phyloP scores from a whole-genome alignment of 441 rosid genomes.

The Eutrema salsugineum region DNA sequence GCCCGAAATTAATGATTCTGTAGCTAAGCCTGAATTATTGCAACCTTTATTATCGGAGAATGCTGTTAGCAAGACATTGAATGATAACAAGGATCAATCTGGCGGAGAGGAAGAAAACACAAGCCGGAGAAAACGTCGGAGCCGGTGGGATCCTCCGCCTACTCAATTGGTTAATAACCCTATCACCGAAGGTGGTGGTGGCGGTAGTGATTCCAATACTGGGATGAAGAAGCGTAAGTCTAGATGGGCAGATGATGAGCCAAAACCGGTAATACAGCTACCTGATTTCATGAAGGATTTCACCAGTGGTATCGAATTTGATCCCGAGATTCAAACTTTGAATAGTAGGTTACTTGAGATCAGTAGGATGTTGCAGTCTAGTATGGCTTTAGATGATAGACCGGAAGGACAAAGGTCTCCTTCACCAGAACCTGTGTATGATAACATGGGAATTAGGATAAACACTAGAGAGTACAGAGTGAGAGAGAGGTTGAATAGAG shows the following conservation, averaged over 20 bases:
- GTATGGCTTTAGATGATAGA: conserved; percentile 77
- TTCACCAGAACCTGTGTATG: conserved; percentile 93
- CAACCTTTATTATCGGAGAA: conserved; percentile 56
- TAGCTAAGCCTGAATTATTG: conserved; percentile 19
- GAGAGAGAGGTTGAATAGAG: conserved; percentile 76
- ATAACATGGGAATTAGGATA: conserved; percentile 86
- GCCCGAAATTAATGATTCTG: background rate
- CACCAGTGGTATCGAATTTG: conserved; percentile 89
- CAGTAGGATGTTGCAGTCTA: conserved; percentile 75
- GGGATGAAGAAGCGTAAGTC: conserved; percentile 78
- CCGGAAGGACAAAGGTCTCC: conserved; percentile 95
- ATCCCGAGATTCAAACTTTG: conserved; percentile 83
- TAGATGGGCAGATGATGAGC: conserved; percentile 93
- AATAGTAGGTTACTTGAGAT: conserved; percentile 83
- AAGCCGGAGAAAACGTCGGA: conserved; percentile 69
- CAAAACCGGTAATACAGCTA: conserved; percentile 74
- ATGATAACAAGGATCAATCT: conserved; percentile 66
- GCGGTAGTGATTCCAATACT: conserved; percentile 46
- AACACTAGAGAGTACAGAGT: conserved; percentile 89
- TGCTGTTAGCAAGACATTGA: conserved; percentile 35
- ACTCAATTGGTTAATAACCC: conserved; percentile 35
- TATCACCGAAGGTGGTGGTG: conserved; percentile 26
- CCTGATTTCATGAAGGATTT: conserved; percentile 96
- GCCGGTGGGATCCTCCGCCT: conserved; percentile 87
- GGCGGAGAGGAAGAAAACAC: conserved; percentile 92